These are phyloP conservation scores for Candida maris DNA, from an alignment of 805 yeast genomes.

Conservation along the genomic window DNA sequence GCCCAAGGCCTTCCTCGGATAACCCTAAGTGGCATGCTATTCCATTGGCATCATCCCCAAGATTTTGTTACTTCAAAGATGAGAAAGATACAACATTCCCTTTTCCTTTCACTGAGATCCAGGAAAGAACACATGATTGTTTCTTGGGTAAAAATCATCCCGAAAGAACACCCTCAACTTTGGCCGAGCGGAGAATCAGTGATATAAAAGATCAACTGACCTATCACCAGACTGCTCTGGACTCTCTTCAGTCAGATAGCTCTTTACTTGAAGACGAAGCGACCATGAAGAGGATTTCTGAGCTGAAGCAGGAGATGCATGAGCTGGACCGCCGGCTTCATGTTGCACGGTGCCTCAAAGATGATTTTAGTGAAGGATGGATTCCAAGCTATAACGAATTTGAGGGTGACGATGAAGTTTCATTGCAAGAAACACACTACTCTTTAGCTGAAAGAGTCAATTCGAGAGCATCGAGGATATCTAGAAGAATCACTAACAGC, in stretches of 20 bases:
- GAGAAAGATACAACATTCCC: conserved; percentile 38
- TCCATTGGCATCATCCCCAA: conserved; percentile 54
- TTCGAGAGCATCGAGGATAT: conserved; percentile 12
- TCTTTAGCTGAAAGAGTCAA: conserved; percentile 12
- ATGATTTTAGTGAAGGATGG: conserved; percentile 23
- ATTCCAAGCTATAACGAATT: conserved; percentile 27
- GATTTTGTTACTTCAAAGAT: conserved; percentile 59
- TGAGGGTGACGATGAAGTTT: conserved; percentile 18
- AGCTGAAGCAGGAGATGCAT: conserved; percentile 25
- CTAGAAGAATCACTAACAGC: conserved; percentile 15
- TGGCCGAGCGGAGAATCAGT: conserved; percentile 38
- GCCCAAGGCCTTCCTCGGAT: conserved; percentile 36
- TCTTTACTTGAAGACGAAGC: conserved; percentile 3
- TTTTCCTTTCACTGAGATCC: conserved; percentile 53
- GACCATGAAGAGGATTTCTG: conserved; percentile 14
- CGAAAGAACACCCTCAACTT: conserved; percentile 47
- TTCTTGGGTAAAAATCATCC: conserved; percentile 52
- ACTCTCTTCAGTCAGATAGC: conserved; percentile 15
- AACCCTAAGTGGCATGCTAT: conserved; percentile 42
- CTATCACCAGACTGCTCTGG: conserved; percentile 24
- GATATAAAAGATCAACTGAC: conserved; percentile 39
- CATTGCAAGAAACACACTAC: conserved; percentile 19
- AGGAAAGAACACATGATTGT: conserved; percentile 65
- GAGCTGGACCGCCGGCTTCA: conserved; percentile 31
- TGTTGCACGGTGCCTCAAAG: conserved; percentile 21